Evolutionary conservation across 768 basidiomycete genomes (phyloP).

Genomic region (Trametes sanguinea): DNA sequence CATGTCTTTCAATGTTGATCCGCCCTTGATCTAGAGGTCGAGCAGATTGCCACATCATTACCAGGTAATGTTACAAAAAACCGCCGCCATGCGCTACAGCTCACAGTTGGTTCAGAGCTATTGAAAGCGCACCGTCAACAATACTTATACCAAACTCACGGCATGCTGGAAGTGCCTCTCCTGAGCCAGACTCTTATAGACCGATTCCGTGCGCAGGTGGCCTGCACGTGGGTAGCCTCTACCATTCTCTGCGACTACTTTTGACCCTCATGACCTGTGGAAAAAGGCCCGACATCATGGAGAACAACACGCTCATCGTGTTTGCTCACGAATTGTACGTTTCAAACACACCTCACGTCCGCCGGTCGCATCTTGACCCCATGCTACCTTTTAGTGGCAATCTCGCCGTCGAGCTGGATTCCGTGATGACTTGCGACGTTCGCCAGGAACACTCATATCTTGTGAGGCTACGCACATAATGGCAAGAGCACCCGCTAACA

Average conservation of each 20-base stretch:
- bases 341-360: background rate
- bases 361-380: no score
- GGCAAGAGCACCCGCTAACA: no score
- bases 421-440: slow-evolving; percentile 69
- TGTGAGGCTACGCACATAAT: slow-evolving; percentile 42
- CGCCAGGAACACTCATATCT: slow-evolving; percentile 83
- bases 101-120: slow-evolving; percentile 52
- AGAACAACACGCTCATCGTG: slow-evolving; percentile 75
- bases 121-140: slow-evolving; percentile 89
- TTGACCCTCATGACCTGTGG: no score
- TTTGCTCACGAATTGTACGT: slow-evolving; percentile 96
- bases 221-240: slow-evolving; percentile 72
- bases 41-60: slow-evolving; percentile 64
- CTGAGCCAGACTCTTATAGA: slow-evolving; percentile 64
- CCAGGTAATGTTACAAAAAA: slow-evolving; percentile 48
- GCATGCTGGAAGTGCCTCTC: slow-evolving; percentile 82
- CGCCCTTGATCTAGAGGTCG: slow-evolving; percentile 46
- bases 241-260: background rate
- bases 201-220: slow-evolving; percentile 78
- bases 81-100: no score
- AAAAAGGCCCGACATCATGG: slow-evolving; percentile 72
- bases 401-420: slow-evolving; percentile 79
- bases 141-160: slow-evolving; percentile 72
- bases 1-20: no score
- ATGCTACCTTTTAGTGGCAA: slow-evolving; percentile 64